phyloP scores from a whole-genome alignment of 176 grass and related monocot species.

The Rhynchospora pubera region DNA sequence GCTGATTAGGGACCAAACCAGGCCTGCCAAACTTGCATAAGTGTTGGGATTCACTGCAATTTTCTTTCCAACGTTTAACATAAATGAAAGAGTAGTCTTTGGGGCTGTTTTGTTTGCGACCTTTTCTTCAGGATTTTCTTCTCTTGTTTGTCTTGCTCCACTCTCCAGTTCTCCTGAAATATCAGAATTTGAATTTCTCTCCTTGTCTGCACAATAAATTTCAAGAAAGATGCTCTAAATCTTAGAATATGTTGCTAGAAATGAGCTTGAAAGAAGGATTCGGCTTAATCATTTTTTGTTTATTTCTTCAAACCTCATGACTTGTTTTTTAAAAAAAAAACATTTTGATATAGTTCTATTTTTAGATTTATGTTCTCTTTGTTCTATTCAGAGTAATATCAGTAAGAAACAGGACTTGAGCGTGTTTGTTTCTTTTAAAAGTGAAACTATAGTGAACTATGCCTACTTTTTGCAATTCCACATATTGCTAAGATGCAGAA shows the following conservation, averaged over 20 bases:
- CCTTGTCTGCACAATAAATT: background rate
- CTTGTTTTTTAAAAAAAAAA: background rate
- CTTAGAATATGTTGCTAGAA: background rate
- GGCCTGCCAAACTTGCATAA: constrained; percentile 51
- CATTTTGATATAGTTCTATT: background rate
- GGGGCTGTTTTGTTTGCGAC: constrained; percentile 40
- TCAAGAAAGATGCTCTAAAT: constrained; percentile 5
- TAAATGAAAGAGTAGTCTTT: constrained; percentile 26
- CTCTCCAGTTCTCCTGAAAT: constrained; percentile 35
- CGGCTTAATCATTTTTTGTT: background rate
- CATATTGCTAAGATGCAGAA: constrained; percentile 11
- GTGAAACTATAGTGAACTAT: background rate
- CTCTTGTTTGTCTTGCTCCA: constrained; percentile 29
- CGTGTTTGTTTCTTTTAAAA: constrained; percentile 2
- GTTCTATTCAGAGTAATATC: background rate
- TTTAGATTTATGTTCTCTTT: background rate
- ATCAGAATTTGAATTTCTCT: constrained; percentile 26
- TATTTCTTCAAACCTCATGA: background rate
- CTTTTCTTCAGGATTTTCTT: constrained; percentile 41
- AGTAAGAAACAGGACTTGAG: constrained; percentile 2
- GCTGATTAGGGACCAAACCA: constrained; percentile 72
- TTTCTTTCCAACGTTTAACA: constrained; percentile 50
- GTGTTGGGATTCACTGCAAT: constrained; percentile 75
- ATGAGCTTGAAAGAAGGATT: background rate
- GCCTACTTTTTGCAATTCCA: background rate